These are phyloP conservation scores for Dacryopinax spathularia DNA, from an alignment of 768 basidiomycete species.

Conservation along the genomic window DNA sequence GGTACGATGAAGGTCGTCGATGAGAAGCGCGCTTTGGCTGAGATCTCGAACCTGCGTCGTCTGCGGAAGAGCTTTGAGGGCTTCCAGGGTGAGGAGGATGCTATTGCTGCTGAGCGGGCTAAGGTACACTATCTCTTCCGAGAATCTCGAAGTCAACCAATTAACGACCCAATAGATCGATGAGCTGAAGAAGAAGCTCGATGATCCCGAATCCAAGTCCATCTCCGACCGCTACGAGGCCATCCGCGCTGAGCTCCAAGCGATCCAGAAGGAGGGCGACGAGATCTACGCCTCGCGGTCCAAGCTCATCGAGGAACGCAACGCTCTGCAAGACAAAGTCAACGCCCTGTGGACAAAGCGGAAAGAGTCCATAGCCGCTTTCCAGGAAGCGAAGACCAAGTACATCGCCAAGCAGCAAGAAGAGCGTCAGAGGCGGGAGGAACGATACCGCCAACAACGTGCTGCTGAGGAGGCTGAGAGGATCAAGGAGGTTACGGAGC, in stretches of 20 bases:
- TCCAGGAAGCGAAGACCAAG: constrained; percentile 69
- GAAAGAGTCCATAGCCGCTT: constrained; percentile 53
- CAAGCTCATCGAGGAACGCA: constrained; percentile 80
- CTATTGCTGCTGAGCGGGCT: constrained; percentile 65
- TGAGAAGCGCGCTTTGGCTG: constrained; percentile 87
- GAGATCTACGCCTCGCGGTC: constrained; percentile 65
- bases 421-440: constrained; percentile 59
- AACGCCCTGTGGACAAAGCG: constrained; percentile 60
- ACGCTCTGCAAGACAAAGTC: constrained; percentile 50
- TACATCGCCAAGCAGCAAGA: constrained; percentile 77
- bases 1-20: constrained; percentile 84
- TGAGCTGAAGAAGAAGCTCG: constrained; percentile 64
- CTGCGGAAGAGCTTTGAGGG: constrained; percentile 60
- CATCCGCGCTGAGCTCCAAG: constrained; percentile 74
- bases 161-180: constrained; percentile 31
- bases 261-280: constrained; percentile 72
- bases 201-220: constrained; percentile 80
- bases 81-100: constrained; percentile 63
- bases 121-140: constrained; percentile 16
- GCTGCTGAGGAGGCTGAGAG: constrained; percentile 65
- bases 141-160: not conserved
- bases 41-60: constrained; percentile 63
- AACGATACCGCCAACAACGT: constrained; percentile 58
- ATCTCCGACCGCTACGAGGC: constrained; percentile 64
- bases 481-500: constrained; percentile 63